Percentiles rank a stretch among this genome's conserved stretches.
phyloP scores from a whole-genome alignment of 495 filamentous ascomycete species.

The Pyrenula aspistea region DNA sequence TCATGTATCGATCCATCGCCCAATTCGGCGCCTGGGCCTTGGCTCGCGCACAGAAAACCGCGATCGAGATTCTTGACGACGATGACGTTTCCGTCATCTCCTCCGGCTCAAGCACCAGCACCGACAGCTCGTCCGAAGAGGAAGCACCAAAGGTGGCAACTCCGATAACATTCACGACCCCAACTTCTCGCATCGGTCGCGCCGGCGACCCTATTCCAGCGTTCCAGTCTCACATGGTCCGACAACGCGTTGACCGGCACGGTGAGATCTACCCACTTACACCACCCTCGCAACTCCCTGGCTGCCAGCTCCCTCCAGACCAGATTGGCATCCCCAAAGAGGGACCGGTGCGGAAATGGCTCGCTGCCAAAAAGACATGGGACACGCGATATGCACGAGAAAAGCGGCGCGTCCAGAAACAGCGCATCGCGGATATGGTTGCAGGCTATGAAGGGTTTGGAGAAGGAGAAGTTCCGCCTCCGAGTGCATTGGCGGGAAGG shows the following conservation, averaged over 20 bases:
- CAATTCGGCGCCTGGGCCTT: slow-evolving; percentile 89
- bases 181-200: slow-evolving; percentile 46
- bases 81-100: slow-evolving; percentile 67
- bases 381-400: slow-evolving; percentile 54
- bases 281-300: slow-evolving; percentile 44
- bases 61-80: slow-evolving; percentile 72
- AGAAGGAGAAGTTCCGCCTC: slow-evolving; percentile 65
- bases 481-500: slow-evolving; percentile 68
- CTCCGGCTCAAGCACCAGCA: slow-evolving; percentile 31
- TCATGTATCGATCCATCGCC: slow-evolving; percentile 81
- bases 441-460: slow-evolving; percentile 56
- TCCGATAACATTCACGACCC: slow-evolving; percentile 4
- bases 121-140: slow-evolving; percentile 16
- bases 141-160: slow-evolving; percentile 13
- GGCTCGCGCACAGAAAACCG: slow-evolving; percentile 64
- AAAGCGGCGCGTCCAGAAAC: slow-evolving; percentile 55
- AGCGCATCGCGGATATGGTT: slow-evolving; percentile 55
- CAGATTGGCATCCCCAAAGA: slow-evolving; percentile 70
- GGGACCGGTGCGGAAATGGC: slow-evolving; percentile 72
- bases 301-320: slow-evolving; percentile 44
- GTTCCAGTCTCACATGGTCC: slow-evolving; percentile 79
- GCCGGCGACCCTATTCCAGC: slow-evolving; percentile 72
- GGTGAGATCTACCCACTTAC: slow-evolving; percentile 58
- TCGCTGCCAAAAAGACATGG: slow-evolving; percentile 56
- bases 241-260: slow-evolving; percentile 68